Evolutionary conservation across 2,329 filamentous ascomycete genomes (phyloP), one percentile per base, ranked within the genome.

Genomic region (Neonectria punicea): DNA sequence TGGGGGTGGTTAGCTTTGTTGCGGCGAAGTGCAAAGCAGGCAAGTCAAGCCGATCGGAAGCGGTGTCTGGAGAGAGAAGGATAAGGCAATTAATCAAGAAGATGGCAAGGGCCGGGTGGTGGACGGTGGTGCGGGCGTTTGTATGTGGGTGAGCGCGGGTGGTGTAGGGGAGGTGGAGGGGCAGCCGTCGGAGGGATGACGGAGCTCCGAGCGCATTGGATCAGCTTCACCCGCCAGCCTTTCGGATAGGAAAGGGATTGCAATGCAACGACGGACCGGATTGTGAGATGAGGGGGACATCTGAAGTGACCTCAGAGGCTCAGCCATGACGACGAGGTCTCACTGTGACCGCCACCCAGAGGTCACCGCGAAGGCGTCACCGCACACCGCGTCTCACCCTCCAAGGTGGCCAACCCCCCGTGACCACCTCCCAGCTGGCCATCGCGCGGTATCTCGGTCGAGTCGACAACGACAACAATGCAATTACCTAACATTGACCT

Each of bases 401-500:
- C 46, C 22, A 3, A 25, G 20, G 22, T 41, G 36, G 53, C 22
- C 36, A 34, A 25, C 32, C 41, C 8, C 63, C 44, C 54, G 46
- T 63, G 56, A 60, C 47, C 43, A 51, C 50, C 44, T 61, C 59
- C 59, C 53, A 54, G 46, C 44, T 53, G 36, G 58, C 25, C 51
- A 39, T 51, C 36, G 39, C 36, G 46, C 39, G 44, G 30, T 50
- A 57, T 59, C 53, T 34, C 46, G 44, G 39, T 28, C 25, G 34
- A 46, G 34, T 25, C 44, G 8, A 11, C 44, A 30, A 32, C 20
- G 36, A 34, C 36, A 51, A 41, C 34, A 58, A 58, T 69, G 72
- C 73, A 70, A 73, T 74, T 74, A 74, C 73, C 69, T 74, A 74
- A 74, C 64, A 49, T 41, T 58, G 56, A 53, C 56, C 56, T 47